A percentile compares a stretch with the other conserved stretches of the same genome.
Evolutionary conservation across 139 green algal species (phyloP).

Genomic region (Picochlorum sp.): DNA sequence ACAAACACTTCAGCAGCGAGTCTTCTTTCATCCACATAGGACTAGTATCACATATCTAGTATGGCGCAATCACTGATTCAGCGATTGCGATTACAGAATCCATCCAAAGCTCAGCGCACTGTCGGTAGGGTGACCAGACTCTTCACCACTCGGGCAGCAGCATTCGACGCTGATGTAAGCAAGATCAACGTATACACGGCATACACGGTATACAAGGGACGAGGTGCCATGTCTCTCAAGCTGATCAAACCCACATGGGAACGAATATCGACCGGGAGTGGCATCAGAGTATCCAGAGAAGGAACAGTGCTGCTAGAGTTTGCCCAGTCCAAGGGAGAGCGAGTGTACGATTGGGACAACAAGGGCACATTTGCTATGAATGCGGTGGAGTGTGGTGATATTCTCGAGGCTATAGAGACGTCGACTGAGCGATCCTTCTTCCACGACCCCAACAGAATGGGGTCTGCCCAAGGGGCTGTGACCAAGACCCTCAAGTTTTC

Average conservation of each 20-base stretch:
- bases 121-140: neutral
- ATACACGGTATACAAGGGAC: slow-evolving; percentile 34
- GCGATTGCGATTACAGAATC: too few relatives aligned
- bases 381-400: slow-evolving; percentile 23
- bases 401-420: slow-evolving; percentile 16
- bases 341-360: slow-evolving; percentile 27
- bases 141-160: neutral
- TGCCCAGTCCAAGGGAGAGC: slow-evolving; percentile 17
- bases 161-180: neutral
- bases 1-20: too few relatives aligned
- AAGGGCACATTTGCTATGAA: slow-evolving; percentile 28
- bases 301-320: slow-evolving; percentile 35
- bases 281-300: slow-evolving; percentile 10
- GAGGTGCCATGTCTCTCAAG: slow-evolving; percentile 28
- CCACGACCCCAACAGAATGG: slow-evolving; percentile 31
- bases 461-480: neutral
- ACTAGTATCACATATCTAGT: too few relatives aligned
- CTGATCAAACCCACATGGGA: slow-evolving; percentile 32
- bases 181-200: slow-evolving; percentile 4
- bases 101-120: too few relatives aligned
- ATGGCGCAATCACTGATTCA: too few relatives aligned
- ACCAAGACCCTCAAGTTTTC: slow-evolving; percentile 3
- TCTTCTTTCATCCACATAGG: too few relatives aligned
- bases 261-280: slow-evolving; percentile 4
- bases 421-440: slow-evolving; percentile 6